Conservation (phyloP, 208 protist genomes). For the Vickermania spadyakhi region DNA sequence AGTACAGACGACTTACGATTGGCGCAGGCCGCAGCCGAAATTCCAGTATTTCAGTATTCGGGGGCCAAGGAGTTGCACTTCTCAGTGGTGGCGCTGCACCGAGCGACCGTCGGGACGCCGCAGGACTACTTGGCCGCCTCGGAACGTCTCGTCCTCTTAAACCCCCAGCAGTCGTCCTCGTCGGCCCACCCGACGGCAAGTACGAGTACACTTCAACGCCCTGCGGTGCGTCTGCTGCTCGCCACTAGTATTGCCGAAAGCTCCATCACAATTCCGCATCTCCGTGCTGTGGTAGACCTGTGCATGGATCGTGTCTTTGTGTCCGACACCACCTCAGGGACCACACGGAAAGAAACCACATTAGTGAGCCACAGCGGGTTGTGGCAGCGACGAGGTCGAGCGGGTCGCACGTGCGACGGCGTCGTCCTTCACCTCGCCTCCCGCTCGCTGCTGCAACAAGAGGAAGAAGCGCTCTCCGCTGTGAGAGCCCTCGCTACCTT, state of each 20-base stretch:
- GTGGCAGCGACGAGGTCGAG: slow-evolving; percentile 49
- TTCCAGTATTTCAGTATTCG: neutral
- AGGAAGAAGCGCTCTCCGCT: too few relatives aligned
- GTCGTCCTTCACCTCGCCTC: slow-evolving; percentile 61
- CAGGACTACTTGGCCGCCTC: neutral
- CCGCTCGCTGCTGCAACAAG: slow-evolving; percentile 16
- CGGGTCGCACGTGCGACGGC: slow-evolving; percentile 58
- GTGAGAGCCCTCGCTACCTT: too few relatives aligned
- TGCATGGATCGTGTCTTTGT: slow-evolving; percentile 39
- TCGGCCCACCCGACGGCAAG: neutral
- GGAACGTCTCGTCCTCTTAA: neutral
- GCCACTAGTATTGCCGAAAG: slow-evolving; percentile 72
- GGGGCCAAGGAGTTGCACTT: too few relatives aligned
- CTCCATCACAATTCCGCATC: slow-evolving; percentile 69
- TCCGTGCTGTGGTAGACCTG: slow-evolving; percentile 53
- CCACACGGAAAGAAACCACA: slow-evolving; percentile 27
- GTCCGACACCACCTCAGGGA: slow-evolving; percentile 43
- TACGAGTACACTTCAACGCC: too few relatives aligned
- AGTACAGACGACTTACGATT: neutral
- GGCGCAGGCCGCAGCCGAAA: neutral
- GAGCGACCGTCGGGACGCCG: neutral
- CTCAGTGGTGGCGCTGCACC: neutral
- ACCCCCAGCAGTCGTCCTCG: neutral
- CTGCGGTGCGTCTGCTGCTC: slow-evolving; percentile 43
- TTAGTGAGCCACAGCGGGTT: slow-evolving; percentile 29